Evolutionary conservation across 768 basidiomycete species (phyloP), one percentile per base, ranked within the genome.

Genomic region (Suillus subalutaceus): DNA sequence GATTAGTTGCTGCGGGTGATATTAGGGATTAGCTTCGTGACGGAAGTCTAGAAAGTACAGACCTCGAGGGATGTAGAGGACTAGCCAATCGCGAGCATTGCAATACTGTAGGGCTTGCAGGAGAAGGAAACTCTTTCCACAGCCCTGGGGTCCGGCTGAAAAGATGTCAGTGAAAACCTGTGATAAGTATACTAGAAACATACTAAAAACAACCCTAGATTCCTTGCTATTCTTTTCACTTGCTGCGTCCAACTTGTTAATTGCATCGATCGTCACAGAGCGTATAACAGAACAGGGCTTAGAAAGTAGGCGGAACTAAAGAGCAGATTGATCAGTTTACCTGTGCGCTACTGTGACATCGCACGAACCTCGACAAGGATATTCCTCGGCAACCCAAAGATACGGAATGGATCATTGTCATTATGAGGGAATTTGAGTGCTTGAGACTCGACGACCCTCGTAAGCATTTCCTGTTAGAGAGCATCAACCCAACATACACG

Each of bases 51-150:
- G 23, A 23, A 43, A 32, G 13, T 37, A 76, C 83, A 58, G 40
- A 92, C 93, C 87, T 78, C 90, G 83, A 4, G 96, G 94, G 32
- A 95, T 85, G 74, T 96, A 97, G 20, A 96, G 76, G 20, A 94
- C 92, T 26, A 96, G 83, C 92, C 93, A 96, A 35, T 85, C 84
- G 26, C 85, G 83, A 3, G 83, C 76, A 12, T 84, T 70, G 41
- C 88, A 89, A 68, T 93, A 88, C 46, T 90, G 83, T 0, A 92
- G 87, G 0, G 90, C 84, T 75, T 97, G 95, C 10, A 96, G 79
- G 38, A 97, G 77, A 10, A 92, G 75, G 67, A 86, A 88, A 64
- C 90, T 92, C 79, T 97, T 97, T 50, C 95, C 96, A 63, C 85
- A 88, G 6, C 96, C 95, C 10, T 85, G 67, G 7, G 84, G 78